phyloP scores from a whole-genome alignment of 495 filamentous ascomycete species.

The Aspergillus leporis region DNA sequence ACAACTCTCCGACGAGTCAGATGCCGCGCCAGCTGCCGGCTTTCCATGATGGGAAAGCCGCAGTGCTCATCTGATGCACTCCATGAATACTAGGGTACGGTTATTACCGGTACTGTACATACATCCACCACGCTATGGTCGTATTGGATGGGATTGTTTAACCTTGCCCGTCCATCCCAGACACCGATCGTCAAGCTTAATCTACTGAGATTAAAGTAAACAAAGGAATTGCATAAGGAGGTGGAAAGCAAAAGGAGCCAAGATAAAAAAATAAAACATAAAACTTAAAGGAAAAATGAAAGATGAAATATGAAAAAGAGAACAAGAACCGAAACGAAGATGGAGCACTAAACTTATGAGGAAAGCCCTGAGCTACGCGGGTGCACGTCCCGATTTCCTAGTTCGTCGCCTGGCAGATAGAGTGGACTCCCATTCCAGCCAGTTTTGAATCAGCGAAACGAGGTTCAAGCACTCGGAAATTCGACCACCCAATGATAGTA shows the following conservation, averaged over 20 bases:
- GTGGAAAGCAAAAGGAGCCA: neutral
- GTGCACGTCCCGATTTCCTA: conserved; percentile 6
- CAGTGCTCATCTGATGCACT: conserved; percentile 8
- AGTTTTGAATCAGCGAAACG: conserved; percentile 9
- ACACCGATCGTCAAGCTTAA: conserved; percentile 10
- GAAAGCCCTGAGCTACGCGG: conserved; percentile 2
- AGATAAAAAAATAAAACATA: neutral
- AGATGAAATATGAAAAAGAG: neutral
- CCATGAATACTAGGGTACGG: neutral
- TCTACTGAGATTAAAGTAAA: conserved; percentile 1
- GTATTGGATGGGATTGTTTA: neutral
- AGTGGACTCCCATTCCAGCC: conserved; percentile 10
- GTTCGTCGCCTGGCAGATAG: conserved; percentile 16
- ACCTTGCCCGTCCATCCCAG: neutral
- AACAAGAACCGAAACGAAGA: neutral
- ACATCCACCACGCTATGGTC: neutral
- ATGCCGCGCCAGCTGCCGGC: conserved; percentile 7
- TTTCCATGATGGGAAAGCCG: conserved; percentile 22
- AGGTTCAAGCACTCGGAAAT: conserved; percentile 24
- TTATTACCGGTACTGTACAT: conserved; percentile 1
- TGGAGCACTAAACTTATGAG: neutral
- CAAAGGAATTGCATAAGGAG: neutral
- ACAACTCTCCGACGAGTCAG: neutral
- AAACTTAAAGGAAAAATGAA: neutral
- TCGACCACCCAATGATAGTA: conserved; percentile 13